Evolutionary conservation across 768 basidiomycete species (phyloP).

Genomic region (Kwoniella bestiolae): DNA sequence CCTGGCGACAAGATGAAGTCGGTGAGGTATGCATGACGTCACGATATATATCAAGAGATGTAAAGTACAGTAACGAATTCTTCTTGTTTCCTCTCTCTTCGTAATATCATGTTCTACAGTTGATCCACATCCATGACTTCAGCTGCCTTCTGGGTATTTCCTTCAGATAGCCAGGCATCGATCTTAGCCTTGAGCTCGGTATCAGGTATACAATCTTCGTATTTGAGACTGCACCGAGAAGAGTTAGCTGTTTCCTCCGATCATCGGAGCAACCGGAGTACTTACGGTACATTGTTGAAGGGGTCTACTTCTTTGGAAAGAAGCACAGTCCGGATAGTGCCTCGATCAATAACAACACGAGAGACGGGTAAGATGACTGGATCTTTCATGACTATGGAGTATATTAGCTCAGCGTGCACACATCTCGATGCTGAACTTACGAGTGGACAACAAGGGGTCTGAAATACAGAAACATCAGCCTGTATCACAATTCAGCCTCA

Average conservation of each 20-base stretch:
- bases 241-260: not conserved
- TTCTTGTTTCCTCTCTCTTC: not conserved
- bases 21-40: conserved; percentile 25
- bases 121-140: conserved; percentile 53
- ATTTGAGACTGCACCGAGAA: conserved; percentile 38
- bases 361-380: conserved; percentile 90
- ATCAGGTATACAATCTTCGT: conserved; percentile 61
- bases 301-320: conserved; percentile 91
- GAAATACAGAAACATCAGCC: not conserved
- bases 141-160: conserved; percentile 52
- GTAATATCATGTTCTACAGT: conserved; percentile 11
- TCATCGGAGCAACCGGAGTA: conserved; percentile 21
- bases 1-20: too few relatives aligned
- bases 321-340: conserved; percentile 92
- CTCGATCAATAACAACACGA: conserved; percentile 73
- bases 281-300: conserved; percentile 90
- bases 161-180: conserved; percentile 69
- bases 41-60: not conserved
- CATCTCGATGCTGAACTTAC: conserved; percentile 14
- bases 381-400: conserved; percentile 91
- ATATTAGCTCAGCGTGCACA: conserved; percentile 66
- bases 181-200: conserved; percentile 74
- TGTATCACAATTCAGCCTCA: not conserved
- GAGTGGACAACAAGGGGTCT: conserved; percentile 23
- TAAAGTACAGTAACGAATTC: not conserved